Percentiles rank a stretch among this genome's conserved stretches.
Evolutionary conservation across 163 green algal genomes (phyloP).

Genomic region (Prototheca wickerhamii): DNA sequence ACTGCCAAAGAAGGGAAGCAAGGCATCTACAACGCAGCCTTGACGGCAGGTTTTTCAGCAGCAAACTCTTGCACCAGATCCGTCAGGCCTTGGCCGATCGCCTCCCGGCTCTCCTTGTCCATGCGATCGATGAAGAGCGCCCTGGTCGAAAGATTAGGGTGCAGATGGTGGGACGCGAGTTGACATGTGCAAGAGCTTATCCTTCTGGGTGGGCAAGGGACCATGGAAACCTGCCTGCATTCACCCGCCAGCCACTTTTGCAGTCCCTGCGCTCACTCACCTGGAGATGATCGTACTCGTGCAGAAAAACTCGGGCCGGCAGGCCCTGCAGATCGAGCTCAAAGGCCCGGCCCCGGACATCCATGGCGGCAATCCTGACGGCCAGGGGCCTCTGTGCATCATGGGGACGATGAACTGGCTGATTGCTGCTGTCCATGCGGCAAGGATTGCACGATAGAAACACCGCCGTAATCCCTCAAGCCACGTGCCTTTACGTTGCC

Average conservation of each 20-base stretch:
- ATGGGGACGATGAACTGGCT: too few relatives aligned
- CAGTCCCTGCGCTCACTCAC: conserved; percentile 10
- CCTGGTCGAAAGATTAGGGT: conserved; percentile 31
- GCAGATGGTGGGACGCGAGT: too few relatives aligned
- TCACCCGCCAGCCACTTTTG: neutral
- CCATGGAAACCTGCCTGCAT: too few relatives aligned
- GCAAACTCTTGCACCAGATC: neutral
- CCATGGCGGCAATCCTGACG: conserved; percentile 73
- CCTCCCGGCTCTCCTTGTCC: conserved; percentile 38
- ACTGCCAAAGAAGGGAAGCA: too few relatives aligned
- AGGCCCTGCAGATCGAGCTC: conserved; percentile 52
- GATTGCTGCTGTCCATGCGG: too few relatives aligned
- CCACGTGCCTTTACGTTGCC: conserved; percentile 55
- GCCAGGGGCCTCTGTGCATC: conserved; percentile 52
- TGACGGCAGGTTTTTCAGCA: neutral
- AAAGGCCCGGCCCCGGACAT: conserved; percentile 65
- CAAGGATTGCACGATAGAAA: too few relatives aligned
- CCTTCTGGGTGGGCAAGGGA: too few relatives aligned
- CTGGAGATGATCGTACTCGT: conserved; percentile 96
- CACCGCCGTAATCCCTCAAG: neutral
- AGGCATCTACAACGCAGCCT: neutral
- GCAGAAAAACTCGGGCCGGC: conserved; percentile 88
- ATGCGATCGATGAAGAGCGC: conserved; percentile 85
- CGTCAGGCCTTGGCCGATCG: neutral
- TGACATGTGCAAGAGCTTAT: too few relatives aligned